Evolutionary conservation across 495 filamentous ascomycete genomes (phyloP).

Genomic region (Corynascus novoguineensis): DNA sequence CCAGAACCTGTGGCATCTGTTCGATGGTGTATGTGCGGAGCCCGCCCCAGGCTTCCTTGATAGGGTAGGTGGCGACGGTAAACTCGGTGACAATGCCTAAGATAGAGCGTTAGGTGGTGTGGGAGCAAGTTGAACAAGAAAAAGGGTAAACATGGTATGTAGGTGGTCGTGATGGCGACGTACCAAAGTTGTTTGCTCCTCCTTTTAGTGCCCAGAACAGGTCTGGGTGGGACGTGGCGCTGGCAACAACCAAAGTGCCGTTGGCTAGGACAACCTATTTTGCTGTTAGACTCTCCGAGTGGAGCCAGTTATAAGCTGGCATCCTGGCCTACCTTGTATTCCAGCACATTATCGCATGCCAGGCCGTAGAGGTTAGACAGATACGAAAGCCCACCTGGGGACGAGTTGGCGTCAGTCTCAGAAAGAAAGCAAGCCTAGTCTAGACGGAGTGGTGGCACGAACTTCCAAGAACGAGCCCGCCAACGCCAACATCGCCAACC

Average conservation of each 20-base stretch:
- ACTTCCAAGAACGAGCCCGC: neutral
- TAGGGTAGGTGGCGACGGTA: neutral
- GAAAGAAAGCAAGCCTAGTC: no score
- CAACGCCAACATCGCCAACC: neutral
- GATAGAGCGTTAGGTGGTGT: no score
- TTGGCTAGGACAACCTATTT: neutral
- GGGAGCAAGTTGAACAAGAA: neutral
- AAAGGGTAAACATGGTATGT: neutral
- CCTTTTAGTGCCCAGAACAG: neutral
- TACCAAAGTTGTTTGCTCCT: neutral
- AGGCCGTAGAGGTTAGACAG: neutral
- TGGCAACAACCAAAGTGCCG: neutral
- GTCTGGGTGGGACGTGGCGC: neutral
- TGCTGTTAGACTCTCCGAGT: neutral
- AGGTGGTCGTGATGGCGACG: no score
- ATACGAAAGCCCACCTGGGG: neutral
- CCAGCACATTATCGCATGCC: neutral
- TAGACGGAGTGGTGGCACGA: no score
- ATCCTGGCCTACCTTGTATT: neutral
- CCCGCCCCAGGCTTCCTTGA: neutral
- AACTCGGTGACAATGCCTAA: neutral
- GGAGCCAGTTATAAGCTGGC: neutral
- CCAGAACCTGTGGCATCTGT: neutral
- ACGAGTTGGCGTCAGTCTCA: no score
- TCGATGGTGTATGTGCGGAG: neutral